Evolutionary conservation across 2,329 filamentous ascomycete genomes (phyloP).

Genomic region (Pseudogymnoascus sp.): DNA sequence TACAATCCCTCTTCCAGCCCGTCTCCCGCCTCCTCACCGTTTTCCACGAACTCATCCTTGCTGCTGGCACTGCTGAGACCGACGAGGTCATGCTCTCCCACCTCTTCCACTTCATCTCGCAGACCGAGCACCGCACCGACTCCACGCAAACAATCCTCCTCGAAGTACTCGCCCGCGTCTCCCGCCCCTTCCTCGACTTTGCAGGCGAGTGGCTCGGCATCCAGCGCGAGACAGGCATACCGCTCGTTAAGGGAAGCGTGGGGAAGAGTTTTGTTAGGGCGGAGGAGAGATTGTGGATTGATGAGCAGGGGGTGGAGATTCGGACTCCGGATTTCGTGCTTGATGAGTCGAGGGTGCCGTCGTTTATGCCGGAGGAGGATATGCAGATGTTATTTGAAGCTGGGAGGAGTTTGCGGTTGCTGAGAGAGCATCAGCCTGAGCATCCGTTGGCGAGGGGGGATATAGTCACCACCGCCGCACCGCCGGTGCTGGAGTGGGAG

Average conservation of each 20-base stretch:
- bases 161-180: constrained; percentile 57
- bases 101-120: constrained; percentile 54
- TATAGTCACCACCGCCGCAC: constrained; percentile 38
- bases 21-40: constrained; percentile 26
- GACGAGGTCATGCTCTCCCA: constrained; percentile 57
- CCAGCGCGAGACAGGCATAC: constrained; percentile 48
- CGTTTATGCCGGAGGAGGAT: constrained; percentile 64
- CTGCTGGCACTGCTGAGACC: constrained; percentile 29
- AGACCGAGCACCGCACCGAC: constrained; percentile 55
- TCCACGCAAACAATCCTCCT: constrained; percentile 58
- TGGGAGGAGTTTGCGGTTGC: constrained; percentile 66
- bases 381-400: constrained; percentile 70
- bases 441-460: constrained; percentile 58
- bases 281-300: constrained; percentile 45
- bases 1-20: constrained; percentile 27
- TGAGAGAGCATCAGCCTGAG: constrained; percentile 61
- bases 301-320: constrained; percentile 52
- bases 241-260: constrained; percentile 42
- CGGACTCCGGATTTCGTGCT: constrained; percentile 56
- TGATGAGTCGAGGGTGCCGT: constrained; percentile 58
- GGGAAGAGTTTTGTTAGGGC: constrained; percentile 53
- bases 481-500: constrained; percentile 58
- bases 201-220: constrained; percentile 71
- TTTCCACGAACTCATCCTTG: constrained; percentile 25
- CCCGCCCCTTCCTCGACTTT: constrained; percentile 59